Conservation (phyloP, 1,284 basidiomycete species). For the Malassezia vespertilionis region DNA sequence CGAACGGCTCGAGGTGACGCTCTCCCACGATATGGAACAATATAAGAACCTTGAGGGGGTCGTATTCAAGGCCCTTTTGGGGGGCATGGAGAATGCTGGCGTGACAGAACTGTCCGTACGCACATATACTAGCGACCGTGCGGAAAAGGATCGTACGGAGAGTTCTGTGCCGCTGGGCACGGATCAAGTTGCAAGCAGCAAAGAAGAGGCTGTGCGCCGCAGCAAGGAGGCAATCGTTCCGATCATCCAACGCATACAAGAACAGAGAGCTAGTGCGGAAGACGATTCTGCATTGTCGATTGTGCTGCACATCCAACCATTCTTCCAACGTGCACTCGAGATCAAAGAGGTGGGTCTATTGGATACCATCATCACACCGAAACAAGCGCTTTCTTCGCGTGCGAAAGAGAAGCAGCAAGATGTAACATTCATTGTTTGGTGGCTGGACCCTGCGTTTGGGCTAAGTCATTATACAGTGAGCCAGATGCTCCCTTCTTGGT, state of each 20-base stretch:
- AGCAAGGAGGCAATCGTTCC: no score
- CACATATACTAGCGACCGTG: no score
- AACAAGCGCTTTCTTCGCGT: neutral
- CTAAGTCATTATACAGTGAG: slow-evolving; percentile 37
- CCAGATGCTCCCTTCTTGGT: slow-evolving; percentile 36
- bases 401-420: neutral
- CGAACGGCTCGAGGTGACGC: slow-evolving; percentile 89
- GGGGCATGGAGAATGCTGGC: slow-evolving; percentile 41
- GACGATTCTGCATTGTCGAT: slow-evolving; percentile 60
- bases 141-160: no score
- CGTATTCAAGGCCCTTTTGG: slow-evolving; percentile 57
- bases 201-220: no score
- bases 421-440: slow-evolving; percentile 34
- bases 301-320: slow-evolving; percentile 73
- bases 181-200: no score
- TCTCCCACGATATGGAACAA: slow-evolving; percentile 90
- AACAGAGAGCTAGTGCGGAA: no score
- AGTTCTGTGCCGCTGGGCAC: no score
- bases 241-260: no score
- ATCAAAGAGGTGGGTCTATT: slow-evolving; percentile 2
- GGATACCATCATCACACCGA: neutral
- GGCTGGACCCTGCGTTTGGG: slow-evolving; percentile 36
- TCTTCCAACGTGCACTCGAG: neutral
- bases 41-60: slow-evolving; percentile 91
- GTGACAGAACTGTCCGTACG: slow-evolving; percentile 13